These are phyloP conservation scores for Globisporangium uncinulatum DNA, from an alignment of 352 stramenopile species.

Conservation along the genomic window DNA sequence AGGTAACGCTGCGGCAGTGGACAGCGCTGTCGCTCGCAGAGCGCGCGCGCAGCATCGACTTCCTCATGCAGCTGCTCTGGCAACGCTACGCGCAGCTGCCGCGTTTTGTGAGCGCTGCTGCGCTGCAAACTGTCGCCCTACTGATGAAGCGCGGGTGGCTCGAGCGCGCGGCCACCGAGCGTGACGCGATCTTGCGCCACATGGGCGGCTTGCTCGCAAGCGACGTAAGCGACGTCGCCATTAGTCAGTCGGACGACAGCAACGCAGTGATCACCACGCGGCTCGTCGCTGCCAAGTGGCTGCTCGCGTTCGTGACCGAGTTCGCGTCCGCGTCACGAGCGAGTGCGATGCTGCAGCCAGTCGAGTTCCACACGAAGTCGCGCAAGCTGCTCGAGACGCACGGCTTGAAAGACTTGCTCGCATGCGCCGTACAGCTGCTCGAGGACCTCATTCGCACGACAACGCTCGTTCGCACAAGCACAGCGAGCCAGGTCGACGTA, in stretches of 20 bases:
- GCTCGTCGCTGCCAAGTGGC: conserved; percentile 71
- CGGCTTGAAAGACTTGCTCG: conserved; percentile 55
- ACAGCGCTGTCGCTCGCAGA: conserved; percentile 37
- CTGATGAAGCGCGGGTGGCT: conserved; percentile 83
- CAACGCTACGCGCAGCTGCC: conserved; percentile 42
- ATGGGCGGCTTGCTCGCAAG: conserved; percentile 61
- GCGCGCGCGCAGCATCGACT: conserved; percentile 51
- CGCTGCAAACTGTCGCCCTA: conserved; percentile 69
- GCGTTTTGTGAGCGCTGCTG: conserved; percentile 49
- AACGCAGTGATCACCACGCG: conserved; percentile 26
- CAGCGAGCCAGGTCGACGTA: conserved; percentile 19
- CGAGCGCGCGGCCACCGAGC: conserved; percentile 47
- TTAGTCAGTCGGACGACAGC: not conserved
- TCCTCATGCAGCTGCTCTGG: conserved; percentile 79
- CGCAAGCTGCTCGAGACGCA: conserved; percentile 52
- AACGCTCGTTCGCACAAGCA: conserved; percentile 35
- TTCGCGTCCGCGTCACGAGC: conserved; percentile 75
- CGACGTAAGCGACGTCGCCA: not conserved
- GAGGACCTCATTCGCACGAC: conserved; percentile 70
- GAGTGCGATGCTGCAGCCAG: conserved; percentile 73
- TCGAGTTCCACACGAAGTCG: conserved; percentile 81
- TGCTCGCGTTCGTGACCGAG: conserved; percentile 81
- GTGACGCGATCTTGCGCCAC: conserved; percentile 53
- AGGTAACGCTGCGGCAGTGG: conserved; percentile 72
- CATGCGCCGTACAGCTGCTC: conserved; percentile 54